phyloP scores from a whole-genome alignment of 2,329 filamentous ascomycete species.

The Colletotrichum echinochloae region DNA sequence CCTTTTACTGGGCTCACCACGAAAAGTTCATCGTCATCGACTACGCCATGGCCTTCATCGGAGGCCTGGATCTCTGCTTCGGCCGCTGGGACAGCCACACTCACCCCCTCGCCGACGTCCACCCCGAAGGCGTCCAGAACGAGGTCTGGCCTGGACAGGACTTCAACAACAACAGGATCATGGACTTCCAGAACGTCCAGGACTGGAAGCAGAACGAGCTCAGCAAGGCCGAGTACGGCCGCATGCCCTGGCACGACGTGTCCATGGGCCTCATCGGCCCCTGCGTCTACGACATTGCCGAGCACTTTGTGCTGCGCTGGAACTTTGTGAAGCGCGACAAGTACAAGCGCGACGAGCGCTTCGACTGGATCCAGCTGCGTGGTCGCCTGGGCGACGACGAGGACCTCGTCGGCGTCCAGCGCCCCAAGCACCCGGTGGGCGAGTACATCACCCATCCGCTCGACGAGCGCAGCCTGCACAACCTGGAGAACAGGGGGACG shows the following conservation, averaged over 20 bases:
- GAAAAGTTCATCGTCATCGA: constrained; percentile 98
- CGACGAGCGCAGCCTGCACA: constrained; percentile 75
- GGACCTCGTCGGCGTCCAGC: constrained; percentile 87
- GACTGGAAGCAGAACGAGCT: constrained; percentile 96
- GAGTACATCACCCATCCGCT: constrained; percentile 87
- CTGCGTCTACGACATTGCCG: constrained; percentile 91
- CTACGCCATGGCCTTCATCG: constrained; percentile 90
- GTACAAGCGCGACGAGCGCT: constrained; percentile 88
- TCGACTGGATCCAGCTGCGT: constrained; percentile 86
- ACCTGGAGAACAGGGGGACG: constrained; percentile 74
- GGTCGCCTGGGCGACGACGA: constrained; percentile 83
- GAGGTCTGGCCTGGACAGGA: constrained; percentile 97
- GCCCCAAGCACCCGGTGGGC: constrained; percentile 89
- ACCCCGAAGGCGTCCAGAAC: constrained; percentile 83
- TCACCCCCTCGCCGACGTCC: constrained; percentile 87
- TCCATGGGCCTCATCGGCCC: constrained; percentile 92
- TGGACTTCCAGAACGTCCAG: constrained; percentile 92
- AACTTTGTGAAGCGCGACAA: constrained; percentile 98
- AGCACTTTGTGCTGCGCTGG: constrained; percentile 95
- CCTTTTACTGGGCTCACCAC: constrained; percentile 97
- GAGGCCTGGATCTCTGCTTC: constrained; percentile 94
- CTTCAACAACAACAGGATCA: constrained; percentile 96
- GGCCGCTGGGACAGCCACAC: constrained; percentile 92
- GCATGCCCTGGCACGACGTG: constrained; percentile 99
- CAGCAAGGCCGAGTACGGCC: constrained; percentile 88